Evolutionary conservation across 352 stramenopile species (phyloP), one percentile per base, ranked within the genome.

Genomic region (Globisporangium carolinianum): DNA sequence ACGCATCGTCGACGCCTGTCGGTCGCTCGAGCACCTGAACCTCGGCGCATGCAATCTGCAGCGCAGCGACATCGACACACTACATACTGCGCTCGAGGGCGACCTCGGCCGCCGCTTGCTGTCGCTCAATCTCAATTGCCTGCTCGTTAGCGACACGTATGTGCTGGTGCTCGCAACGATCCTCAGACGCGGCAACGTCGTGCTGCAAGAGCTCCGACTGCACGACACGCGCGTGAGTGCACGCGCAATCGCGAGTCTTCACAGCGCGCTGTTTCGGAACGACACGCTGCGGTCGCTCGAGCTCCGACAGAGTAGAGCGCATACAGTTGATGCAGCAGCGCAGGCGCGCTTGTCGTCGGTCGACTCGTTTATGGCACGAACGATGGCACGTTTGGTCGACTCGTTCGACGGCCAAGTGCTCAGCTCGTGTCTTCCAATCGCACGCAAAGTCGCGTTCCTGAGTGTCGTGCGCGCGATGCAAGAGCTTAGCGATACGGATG

Each of bases 201-300:
- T 50, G 11, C 41, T 57, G 12, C 52, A 49, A 37, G 52, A 57
- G 52, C 52, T 57, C 18, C 52, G 52, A 15, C 41, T 57, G 9
- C 32, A 48, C 8, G 52, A 57, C 41, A 57, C 52, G 8, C 32
- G 43, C 52, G 41, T 57, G 17, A 12, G 39, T 5, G 6, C 18
- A 15, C n/a, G 15, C 18, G 52, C 18, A 2, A 3, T 57, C n/a
- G 12, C 41, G 52, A 39, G 12, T 1, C 39, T 57, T 11, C 18
- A 8, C 3, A 15, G 0, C 1, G 52, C 52, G 14, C 17, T 49
- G 38, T 41, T 14, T 15, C 3, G n/a, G 10, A 57, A 57, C 5
- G 14, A 4, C 3, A 42, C 52, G 4, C 39, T 57, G 14, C 37
- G 38, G 39, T 47, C 52, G 6, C 41, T 57, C 18, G 52, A 57